Percentiles rank a stretch among this genome's conserved stretches.
Conservation (phyloP, 345 rosid species). For the Brassica juncea region DNA sequence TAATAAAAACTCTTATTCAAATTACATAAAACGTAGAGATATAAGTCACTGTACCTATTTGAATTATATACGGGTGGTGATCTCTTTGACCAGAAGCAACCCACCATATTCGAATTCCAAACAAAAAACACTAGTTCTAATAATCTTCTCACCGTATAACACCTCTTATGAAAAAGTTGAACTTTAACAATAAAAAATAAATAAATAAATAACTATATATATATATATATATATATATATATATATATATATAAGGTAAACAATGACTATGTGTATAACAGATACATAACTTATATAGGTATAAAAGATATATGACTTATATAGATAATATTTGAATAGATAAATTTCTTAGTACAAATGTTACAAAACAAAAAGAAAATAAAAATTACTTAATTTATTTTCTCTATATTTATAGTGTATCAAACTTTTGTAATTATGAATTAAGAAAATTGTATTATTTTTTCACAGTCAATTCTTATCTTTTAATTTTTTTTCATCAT, state of each 20-base stretch:
- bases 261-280: neutral
- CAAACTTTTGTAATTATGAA: neutral
- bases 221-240: neutral
- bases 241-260: neutral
- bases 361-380: neutral
- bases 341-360: neutral
- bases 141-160: neutral
- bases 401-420: constrained; percentile 1
- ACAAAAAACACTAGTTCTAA: neutral
- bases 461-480: neutral
- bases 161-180: neutral
- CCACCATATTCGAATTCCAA: neutral
- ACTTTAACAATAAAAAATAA: too few species aligned
- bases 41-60: neutral
- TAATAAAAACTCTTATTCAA: neutral
- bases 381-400: neutral
- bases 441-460: too few species aligned
- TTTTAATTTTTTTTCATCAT: too few species aligned
- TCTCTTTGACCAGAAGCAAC: neutral
- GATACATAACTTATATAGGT: neutral
- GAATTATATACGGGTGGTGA: neutral
- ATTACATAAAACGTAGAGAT: neutral
- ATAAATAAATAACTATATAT: neutral
- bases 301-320: neutral
- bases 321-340: neutral